A percentile compares a stretch with the other conserved stretches of the same genome.
Conservation (phyloP, 2,329 filamentous ascomycete genomes). For the Verticillium longisporum region DNA sequence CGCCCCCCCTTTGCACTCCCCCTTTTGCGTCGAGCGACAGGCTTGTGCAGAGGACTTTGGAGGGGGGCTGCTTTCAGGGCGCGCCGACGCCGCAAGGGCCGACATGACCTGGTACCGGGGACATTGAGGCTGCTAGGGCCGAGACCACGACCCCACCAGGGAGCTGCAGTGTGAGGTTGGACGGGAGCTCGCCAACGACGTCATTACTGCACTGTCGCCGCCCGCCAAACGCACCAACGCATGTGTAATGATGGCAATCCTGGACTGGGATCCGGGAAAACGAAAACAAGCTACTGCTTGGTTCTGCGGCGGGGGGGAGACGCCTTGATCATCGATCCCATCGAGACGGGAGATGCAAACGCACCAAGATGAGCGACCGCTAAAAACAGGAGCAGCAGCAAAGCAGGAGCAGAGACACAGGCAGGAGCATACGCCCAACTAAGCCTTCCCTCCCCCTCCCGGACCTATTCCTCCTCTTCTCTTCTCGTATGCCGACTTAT, state of each 20-base stretch:
- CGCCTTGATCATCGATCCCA: neutral
- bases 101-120: neutral
- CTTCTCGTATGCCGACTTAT: constrained; percentile 2
- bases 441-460: neutral
- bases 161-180: constrained; percentile 1
- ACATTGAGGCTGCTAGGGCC: neutral
- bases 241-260: neutral
- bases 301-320: neutral
- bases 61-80: neutral
- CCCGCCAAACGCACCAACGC: neutral
- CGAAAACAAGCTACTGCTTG: neutral
- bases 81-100: neutral
- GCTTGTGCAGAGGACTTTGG: neutral
- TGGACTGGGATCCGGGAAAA: neutral
- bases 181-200: constrained; percentile 1
- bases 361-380: too few relatives aligned
- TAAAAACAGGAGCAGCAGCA: too few relatives aligned
- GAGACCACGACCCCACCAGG: neutral
- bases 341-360: neutral
- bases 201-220: neutral
- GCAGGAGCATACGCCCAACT: neutral
- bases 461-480: neutral
- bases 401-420: neutral
- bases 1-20: neutral
- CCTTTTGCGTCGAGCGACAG: neutral